phyloP scores from a whole-genome alignment of 1,284 basidiomycete species.

The Pascua guehoae region DNA sequence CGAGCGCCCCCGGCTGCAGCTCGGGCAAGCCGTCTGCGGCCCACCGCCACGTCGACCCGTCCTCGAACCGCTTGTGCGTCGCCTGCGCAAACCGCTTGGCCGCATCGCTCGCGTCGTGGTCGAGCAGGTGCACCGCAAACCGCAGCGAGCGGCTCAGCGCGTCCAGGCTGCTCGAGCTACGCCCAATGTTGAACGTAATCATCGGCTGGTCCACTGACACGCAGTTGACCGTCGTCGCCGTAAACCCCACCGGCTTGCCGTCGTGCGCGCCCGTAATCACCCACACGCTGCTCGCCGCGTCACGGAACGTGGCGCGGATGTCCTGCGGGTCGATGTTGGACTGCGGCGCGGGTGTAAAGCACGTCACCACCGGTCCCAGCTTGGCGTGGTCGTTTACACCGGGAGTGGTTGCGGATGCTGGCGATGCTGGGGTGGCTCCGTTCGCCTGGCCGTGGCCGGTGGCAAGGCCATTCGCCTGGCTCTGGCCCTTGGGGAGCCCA shows the following conservation, averaged over 20 bases:
- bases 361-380: no score
- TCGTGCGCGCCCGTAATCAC: conserved; percentile 11
- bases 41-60: conserved; percentile 12
- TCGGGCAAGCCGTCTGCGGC: conserved; percentile 10
- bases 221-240: conserved; percentile 17
- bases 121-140: conserved; percentile 13
- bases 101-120: conserved; percentile 2
- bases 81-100: conserved; percentile 9
- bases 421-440: no score
- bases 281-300: conserved; percentile 12
- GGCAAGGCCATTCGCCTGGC: no score
- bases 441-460: no score
- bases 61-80: conserved; percentile 10
- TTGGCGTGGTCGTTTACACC: no score
- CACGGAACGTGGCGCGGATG: conserved; percentile 11
- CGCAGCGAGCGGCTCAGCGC: conserved; percentile 12
- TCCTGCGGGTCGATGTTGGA: background rate
- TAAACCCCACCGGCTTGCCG: conserved; percentile 13
- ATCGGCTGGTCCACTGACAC: conserved; percentile 16
- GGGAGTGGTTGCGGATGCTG: no score
- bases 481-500: no score
- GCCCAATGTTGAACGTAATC: conserved; percentile 17
- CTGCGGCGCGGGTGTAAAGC: background rate
- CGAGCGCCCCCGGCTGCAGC: conserved; percentile 2
- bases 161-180: conserved; percentile 5